Evolutionary conservation across 78 protist species (phyloP).

Genomic region (Dictyostelium discoideum): dicty_2.7 NC_007089.4:2594501-2595000

Average conservation of each 20-base stretch:
- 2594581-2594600: background rate
- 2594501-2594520: conserved; percentile 5
- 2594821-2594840: conserved; percentile 2
- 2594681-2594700: background rate
- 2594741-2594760: background rate
- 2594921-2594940: conserved; percentile 10
- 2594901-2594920: background rate
- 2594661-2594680: background rate
- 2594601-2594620: background rate
- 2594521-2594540: background rate
- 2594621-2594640: conserved; percentile 6
- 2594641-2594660: conserved; percentile 21
- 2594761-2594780: conserved; percentile 30
- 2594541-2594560: background rate
- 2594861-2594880: too few species aligned
- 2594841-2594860: background rate
- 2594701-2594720: conserved; percentile 37
- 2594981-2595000: conserved; percentile 19
- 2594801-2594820: conserved; percentile 10
- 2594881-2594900: background rate
- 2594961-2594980: background rate
- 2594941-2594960: background rate
- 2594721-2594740: background rate
- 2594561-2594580: background rate
- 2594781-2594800: background rate